phyloP scores from a whole-genome alignment of 2,329 filamentous ascomycete species.

The Stagonosporopsis cucurbitacearum region DNA sequence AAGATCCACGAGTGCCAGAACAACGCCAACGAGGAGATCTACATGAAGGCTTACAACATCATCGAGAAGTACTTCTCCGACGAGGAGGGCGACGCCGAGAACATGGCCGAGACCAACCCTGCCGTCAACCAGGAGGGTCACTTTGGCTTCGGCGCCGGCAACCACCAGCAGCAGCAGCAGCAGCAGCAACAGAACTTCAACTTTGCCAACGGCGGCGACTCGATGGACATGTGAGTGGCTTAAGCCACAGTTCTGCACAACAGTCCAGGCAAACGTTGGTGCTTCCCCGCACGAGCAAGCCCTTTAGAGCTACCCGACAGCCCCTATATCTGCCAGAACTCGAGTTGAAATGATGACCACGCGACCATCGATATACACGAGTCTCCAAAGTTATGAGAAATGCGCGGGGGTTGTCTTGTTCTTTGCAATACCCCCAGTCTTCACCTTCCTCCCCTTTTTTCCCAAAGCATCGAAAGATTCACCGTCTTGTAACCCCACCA shows the following conservation, averaged over 20 bases:
- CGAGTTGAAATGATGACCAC: slow-evolving; percentile 25
- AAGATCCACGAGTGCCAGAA: slow-evolving; percentile 99
- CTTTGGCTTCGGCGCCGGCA: slow-evolving; percentile 77
- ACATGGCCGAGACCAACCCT: slow-evolving; percentile 79
- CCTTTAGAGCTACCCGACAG: slow-evolving; percentile 6
- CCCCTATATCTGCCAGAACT: slow-evolving; percentile 12
- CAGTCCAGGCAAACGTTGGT: slow-evolving; percentile 8
- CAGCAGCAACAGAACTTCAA: slow-evolving; percentile 83
- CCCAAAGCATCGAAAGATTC: slow-evolving; percentile 50
- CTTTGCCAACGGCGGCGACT: slow-evolving; percentile 80
- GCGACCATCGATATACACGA: slow-evolving; percentile 39
- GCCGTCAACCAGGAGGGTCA: slow-evolving; percentile 74
- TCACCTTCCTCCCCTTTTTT: slow-evolving; percentile 39
- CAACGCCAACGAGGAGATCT: slow-evolving; percentile 99
- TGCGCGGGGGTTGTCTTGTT: slow-evolving; percentile 26
- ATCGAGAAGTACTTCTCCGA: slow-evolving; percentile 99
- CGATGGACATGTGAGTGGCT: slow-evolving; percentile 72
- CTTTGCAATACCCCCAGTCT: slow-evolving; percentile 32
- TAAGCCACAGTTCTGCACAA: neutral
- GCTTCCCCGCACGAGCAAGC: slow-evolving; percentile 10
- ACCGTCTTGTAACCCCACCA: slow-evolving; percentile 51
- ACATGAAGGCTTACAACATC: slow-evolving; percentile 99
- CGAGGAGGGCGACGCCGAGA: slow-evolving; percentile 82
- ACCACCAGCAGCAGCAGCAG: slow-evolving; percentile 57
- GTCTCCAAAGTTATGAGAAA: slow-evolving; percentile 27